These are phyloP conservation scores for Scytalidium sp. DNA, from an alignment of 2,329 filamentous ascomycete species.

Conservation along the genomic window DNA sequence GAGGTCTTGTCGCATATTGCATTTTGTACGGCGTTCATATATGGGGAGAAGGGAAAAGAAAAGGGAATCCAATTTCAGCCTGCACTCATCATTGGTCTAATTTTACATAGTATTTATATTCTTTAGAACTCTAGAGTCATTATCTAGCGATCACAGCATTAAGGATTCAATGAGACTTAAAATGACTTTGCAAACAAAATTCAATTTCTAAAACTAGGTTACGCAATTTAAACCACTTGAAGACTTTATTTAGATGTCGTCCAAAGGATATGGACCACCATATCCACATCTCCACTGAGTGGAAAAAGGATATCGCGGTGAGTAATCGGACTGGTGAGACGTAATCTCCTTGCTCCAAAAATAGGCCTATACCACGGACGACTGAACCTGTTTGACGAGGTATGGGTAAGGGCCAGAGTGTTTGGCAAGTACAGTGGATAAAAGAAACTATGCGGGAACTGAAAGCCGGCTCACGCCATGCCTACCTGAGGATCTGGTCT, in stretches of 20 bases:
- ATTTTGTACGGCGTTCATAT: neutral
- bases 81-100: no score
- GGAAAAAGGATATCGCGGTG: slow-evolving; percentile 59
- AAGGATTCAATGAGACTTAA: no score
- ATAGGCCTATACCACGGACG: slow-evolving; percentile 72
- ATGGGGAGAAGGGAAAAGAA: neutral
- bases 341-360: slow-evolving; percentile 78
- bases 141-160: no score
- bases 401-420: neutral
- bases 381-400: neutral
- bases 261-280: slow-evolving; percentile 68
- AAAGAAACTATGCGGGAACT: no score
- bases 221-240: neutral
- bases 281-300: slow-evolving; percentile 45
- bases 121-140: no score
- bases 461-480: no score
- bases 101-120: no score
- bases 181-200: no score
- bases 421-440: neutral
- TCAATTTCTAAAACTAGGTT: no score
- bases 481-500: no score
- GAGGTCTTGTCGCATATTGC: neutral
- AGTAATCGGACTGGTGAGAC: slow-evolving; percentile 52
- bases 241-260: slow-evolving; percentile 45
- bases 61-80: neutral